Evolutionary conservation across 129 eudicot species (phyloP).

Genomic region (Lonicera japonica): DNA sequence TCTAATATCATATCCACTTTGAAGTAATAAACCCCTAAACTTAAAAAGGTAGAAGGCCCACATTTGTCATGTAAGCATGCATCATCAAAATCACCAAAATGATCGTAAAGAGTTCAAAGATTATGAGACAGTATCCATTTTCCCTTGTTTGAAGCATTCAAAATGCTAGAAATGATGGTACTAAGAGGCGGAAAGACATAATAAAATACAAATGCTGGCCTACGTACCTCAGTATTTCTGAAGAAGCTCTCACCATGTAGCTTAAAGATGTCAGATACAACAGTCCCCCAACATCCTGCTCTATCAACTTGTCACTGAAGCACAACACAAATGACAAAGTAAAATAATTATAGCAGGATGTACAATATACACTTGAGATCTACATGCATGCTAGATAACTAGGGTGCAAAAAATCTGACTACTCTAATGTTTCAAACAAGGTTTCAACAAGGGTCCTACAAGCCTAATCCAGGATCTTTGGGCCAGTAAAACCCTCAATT

Average conservation of each 20-base stretch:
- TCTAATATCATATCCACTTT: too few relatives aligned
- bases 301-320: slow-evolving; percentile 75
- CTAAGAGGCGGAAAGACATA: too few relatives aligned
- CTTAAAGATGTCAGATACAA: slow-evolving; percentile 85
- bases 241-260: slow-evolving; percentile 75
- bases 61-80: too few relatives aligned
- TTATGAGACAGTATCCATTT: too few relatives aligned
- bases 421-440: neutral
- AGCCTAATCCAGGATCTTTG: neutral
- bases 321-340: slow-evolving; percentile 17
- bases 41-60: too few relatives aligned
- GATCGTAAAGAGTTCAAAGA: too few relatives aligned
- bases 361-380: neutral
- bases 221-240: slow-evolving; percentile 77
- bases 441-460: neutral
- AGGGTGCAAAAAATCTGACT: neutral
- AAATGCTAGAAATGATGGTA: too few relatives aligned
- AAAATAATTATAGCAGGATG: slow-evolving; percentile 8
- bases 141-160: too few relatives aligned
- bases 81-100: too few relatives aligned
- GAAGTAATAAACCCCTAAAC: too few relatives aligned
- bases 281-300: slow-evolving; percentile 53
- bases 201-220: too few relatives aligned
- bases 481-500: neutral
- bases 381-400: neutral